Base-by-base conservation (phyloP, 495 filamentous ascomycete genomes). In the Oidiodendron maius region DNA sequence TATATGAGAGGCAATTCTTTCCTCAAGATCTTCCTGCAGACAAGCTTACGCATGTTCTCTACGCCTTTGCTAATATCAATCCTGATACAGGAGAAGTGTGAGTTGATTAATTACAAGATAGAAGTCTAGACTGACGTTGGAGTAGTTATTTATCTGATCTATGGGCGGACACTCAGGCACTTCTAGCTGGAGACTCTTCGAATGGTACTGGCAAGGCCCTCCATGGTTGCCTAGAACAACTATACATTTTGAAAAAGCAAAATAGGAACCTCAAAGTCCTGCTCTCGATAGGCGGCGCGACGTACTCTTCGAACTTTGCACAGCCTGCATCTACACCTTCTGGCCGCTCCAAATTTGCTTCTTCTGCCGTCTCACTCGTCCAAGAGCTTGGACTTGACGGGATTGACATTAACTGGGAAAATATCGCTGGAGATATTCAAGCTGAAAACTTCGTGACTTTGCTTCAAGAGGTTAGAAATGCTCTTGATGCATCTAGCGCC, bases 221-320 rank as follows among this genome's bases (percentile, higher is more conserved):
- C 46, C 93, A 91, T 68, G 87, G 89, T 43, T 95, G 87, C 63
- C 66, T 90, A 28, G 96, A 96, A 74, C 91, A 97, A 69, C 78
- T 97, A 12, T 88, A 83, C 66, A 73, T 97, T 23, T 78, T 91
- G 30, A 97, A 97, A 74, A 86, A 86, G 62, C 70, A 76, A 48
- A 82, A 96, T 66, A 80, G 90, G 46, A 82, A 93, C 61, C 70
- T 97, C 40, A 96, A 97, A 66, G 76, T 93, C 2, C 72, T 96
- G 6, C 78, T 97, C 8, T 94, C 87, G 38, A 91, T 97, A 55
- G 91, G 91, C 52, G 91, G 91, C 22, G 96, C 89, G 91, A 94
- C 89, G 0, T 96, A 96, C 65, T 86, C 83, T 41, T 61, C 76
- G 61, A 91, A 96, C 66, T 95, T 97, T 63, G 73, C 76, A 21